Conservation (phyloP, 1,139 yeast species). For the Kurtzmaniella quercitrusa region DNA sequence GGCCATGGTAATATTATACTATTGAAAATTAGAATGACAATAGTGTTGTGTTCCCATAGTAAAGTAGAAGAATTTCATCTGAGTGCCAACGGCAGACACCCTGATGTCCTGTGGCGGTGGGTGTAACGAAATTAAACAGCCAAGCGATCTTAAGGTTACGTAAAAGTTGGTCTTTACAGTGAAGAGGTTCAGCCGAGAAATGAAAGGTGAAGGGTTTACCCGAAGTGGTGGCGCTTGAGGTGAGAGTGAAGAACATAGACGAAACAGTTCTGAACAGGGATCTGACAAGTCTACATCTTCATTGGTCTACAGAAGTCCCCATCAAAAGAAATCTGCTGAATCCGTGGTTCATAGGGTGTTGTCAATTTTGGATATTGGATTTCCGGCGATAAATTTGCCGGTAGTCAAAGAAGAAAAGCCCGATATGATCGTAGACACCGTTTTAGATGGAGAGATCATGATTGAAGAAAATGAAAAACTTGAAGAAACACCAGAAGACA, state of each 20-base stretch:
- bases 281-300: conserved; percentile 28
- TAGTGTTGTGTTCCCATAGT: too few species aligned
- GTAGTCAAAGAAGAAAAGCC: conserved; percentile 19
- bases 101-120: too few species aligned
- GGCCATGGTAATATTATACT: too few species aligned
- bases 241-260: conserved; percentile 6
- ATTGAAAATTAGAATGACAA: too few species aligned
- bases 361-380: conserved; percentile 14
- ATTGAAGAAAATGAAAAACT: conserved; percentile 6
- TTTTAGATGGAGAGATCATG: neutral
- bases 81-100: too few species aligned
- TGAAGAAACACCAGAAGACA: neutral
- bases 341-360: conserved; percentile 9
- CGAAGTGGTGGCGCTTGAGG: too few species aligned
- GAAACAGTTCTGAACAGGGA: conserved; percentile 12
- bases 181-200: too few species aligned
- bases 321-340: conserved; percentile 4
- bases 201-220: too few species aligned
- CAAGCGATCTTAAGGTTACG: too few species aligned
- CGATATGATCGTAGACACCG: neutral
- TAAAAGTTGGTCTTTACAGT: too few species aligned
- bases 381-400: conserved; percentile 12
- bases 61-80: too few species aligned
- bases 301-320: conserved; percentile 15
- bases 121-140: too few species aligned